Percentiles rank a stretch among this genome's conserved stretches.
Evolutionary conservation across 2,329 filamentous ascomycete genomes (phyloP).

Genomic region (Trichophyton benhamiae): DNA sequence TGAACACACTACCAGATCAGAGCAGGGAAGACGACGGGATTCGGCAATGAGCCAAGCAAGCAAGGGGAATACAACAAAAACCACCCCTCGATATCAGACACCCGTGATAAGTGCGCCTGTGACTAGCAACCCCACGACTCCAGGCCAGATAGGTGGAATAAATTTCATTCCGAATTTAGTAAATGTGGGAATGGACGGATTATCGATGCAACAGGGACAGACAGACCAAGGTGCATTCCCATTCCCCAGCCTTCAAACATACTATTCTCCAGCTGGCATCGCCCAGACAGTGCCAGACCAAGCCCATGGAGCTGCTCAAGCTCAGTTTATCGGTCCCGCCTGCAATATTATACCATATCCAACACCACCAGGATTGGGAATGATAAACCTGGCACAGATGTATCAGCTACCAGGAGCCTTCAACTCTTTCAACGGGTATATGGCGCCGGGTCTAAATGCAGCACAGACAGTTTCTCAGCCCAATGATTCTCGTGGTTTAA

Average conservation of each 20-base stretch:
- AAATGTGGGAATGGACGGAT: constrained; percentile 5
- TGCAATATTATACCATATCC: constrained; percentile 2
- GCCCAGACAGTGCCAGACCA: neutral
- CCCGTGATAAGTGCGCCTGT: neutral
- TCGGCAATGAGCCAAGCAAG: neutral
- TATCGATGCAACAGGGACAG: constrained; percentile 7
- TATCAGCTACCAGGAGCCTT: neutral
- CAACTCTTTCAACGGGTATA: neutral
- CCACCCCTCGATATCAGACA: neutral
- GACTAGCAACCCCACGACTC: neutral
- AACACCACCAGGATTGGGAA: neutral
- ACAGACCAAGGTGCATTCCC: neutral
- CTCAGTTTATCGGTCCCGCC: constrained; percentile 1
- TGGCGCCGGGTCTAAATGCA: neutral
- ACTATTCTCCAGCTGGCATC: neutral
- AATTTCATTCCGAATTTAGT: neutral
- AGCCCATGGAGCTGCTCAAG: constrained; percentile 2
- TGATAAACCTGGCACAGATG: neutral
- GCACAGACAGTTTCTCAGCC: neutral
- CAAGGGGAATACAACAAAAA: neutral
- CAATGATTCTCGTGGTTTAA: constrained; percentile 1
- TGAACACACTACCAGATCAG: neutral
- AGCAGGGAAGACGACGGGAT: neutral
- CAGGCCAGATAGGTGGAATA: neutral
- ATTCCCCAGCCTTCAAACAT: constrained; percentile 5